Conservation (phyloP, 805 yeast genomes). For the Torulaspora indica region DNA sequence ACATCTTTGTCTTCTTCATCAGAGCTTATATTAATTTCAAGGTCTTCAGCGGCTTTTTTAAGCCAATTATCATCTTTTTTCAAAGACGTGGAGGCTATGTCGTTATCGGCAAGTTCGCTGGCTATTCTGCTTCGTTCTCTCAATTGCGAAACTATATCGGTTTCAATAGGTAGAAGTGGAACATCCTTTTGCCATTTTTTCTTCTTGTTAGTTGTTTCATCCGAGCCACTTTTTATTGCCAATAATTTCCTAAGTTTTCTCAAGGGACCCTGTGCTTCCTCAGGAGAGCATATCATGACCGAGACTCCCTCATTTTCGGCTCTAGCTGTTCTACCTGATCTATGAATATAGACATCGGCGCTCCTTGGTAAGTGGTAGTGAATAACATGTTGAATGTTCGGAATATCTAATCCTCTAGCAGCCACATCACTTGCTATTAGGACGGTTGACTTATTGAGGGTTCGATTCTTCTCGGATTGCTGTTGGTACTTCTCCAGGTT, state of each 20-base stretch:
- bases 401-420: conserved; percentile 94
- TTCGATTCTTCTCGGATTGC: conserved; percentile 39
- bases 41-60: conserved; percentile 84
- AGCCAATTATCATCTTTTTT: conserved; percentile 77
- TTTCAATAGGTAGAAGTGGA: conserved; percentile 69
- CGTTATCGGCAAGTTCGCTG: conserved; percentile 68
- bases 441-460: conserved; percentile 52
- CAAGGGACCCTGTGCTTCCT: conserved; percentile 86
- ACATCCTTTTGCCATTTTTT: conserved; percentile 52
- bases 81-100: conserved; percentile 52
- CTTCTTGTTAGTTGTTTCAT: conserved; percentile 26
- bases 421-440: conserved; percentile 96
- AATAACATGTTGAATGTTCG: conserved; percentile 85
- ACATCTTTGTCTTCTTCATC: conserved; percentile 54
- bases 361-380: conserved; percentile 94
- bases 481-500: conserved; percentile 75
- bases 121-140: conserved; percentile 66
- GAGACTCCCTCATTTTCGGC: conserved; percentile 94
- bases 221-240: conserved; percentile 28
- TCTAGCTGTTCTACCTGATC: conserved; percentile 98
- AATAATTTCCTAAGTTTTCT: conserved; percentile 63
- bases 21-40: conserved; percentile 69
- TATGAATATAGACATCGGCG: conserved; percentile 90
- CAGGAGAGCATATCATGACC: conserved; percentile 86
- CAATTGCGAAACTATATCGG: conserved; percentile 64